Evolutionary conservation across 768 basidiomycete genomes (phyloP), one percentile per base, ranked within the genome.

Genomic region (Rhodotorula babjevae): DNA sequence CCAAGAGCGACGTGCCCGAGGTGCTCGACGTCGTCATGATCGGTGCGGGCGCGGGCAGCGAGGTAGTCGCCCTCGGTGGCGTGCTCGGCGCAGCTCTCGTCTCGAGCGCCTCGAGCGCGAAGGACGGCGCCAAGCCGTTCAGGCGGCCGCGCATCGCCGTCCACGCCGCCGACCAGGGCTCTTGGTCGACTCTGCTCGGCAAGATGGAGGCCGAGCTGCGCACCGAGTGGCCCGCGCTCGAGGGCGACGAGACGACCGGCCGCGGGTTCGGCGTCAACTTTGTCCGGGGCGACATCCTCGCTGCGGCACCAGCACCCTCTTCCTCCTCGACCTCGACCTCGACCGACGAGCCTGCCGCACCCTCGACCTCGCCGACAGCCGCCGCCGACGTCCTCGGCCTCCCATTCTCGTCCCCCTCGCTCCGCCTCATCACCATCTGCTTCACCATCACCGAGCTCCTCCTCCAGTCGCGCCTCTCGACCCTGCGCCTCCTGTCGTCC

Each of bases 391-490:
- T 65, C 16, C 59, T 42, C 23, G 40, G 61, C 44, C 18, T 61
- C 61, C 31, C 50, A 36, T 50, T 62, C 25, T 7, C 61, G 55
- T 58, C n/a, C 46, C 61, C 67, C 18, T 50, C 50, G 0, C 31
- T 67, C 27, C 44, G 59, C n/a, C 65, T 77, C 27, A 61, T 77
- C 70, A 78, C 78, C 50, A 69, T 76, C 63, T 62, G 67, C 63
- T 79, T 71, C 73, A 79, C 78, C 25, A 72, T 74, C 65, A 68
- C 73, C 50, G 78, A 79, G 55, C 77, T 79, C 50, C 71, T 79
- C 60, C 68, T 76, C 27, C 67, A 77, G 44, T 77, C 77, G 25
- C 72, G 77, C n/a, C 7, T 61, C 7, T 60, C 68, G 53, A 77
- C 77, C 10, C 65, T 79, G 29, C 71, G 77, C 42, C 65, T 79